Conservation (phyloP, 1,284 basidiomycete species). For the Cutaneotrichosporon sp. region DNA sequence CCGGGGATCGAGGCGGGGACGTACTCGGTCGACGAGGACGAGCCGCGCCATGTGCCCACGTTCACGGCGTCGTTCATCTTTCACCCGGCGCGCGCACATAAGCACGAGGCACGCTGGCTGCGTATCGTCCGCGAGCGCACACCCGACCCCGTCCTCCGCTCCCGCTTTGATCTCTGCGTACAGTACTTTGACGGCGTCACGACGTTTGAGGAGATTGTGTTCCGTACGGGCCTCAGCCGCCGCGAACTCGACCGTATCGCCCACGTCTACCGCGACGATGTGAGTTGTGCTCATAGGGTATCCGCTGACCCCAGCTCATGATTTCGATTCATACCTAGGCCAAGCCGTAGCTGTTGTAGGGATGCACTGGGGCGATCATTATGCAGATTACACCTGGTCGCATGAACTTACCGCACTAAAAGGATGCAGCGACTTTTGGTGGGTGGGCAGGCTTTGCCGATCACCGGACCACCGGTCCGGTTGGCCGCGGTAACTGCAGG, state of each 20-base stretch:
- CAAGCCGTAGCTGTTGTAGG: no score
- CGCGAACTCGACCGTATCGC: conserved; percentile 40
- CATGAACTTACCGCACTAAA: no score
- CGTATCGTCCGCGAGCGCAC: conserved; percentile 35
- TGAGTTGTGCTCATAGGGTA: conserved; percentile 14
- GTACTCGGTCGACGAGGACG: conserved; percentile 28
- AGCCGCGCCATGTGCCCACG: conserved; percentile 28
- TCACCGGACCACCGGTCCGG: conserved; percentile 6
- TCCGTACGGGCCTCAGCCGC: conserved; percentile 38
- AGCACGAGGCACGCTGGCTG: conserved; percentile 45
- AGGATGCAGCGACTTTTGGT: no score
- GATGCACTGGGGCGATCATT: no score
- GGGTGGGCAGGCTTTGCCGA: background rate
- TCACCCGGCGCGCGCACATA: conserved; percentile 37
- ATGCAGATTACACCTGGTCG: no score
- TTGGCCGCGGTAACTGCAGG: conserved; percentile 8
- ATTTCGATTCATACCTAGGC: conserved; percentile 37
- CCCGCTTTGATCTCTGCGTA: conserved; percentile 45
- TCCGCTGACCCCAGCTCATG: conserved; percentile 27
- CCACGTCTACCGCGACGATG: conserved; percentile 37
- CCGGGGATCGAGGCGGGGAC: background rate
- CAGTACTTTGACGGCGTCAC: conserved; percentile 46
- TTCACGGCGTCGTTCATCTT: conserved; percentile 39
- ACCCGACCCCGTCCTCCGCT: conserved; percentile 32
- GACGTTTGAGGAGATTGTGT: conserved; percentile 46